Evolutionary conservation across 2,329 filamentous ascomycete species (phyloP).

Genomic region (Verticillium albo-atrum): DNA sequence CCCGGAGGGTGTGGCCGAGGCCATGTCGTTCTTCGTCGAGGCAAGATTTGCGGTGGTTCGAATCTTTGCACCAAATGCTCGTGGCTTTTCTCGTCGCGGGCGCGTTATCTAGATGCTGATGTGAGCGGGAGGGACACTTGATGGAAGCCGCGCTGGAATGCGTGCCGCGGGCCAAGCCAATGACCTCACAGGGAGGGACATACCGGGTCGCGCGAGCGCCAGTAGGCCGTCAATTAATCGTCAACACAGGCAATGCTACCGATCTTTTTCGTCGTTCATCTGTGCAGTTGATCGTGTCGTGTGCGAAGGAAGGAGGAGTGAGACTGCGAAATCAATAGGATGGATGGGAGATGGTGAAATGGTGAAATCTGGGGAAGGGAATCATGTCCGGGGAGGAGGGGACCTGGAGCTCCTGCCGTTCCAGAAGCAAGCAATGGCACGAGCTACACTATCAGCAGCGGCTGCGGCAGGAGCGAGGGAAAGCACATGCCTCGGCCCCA

Average conservation of each 20-base stretch:
- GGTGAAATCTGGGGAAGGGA: neutral
- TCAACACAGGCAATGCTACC: neutral
- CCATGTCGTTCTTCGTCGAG: neutral
- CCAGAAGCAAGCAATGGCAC: neutral
- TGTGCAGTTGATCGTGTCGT: neutral
- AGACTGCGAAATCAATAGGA: neutral
- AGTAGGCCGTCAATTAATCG: neutral
- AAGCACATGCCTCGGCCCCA: slow-evolving; percentile 13
- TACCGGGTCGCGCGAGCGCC: neutral
- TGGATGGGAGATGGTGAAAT: neutral
- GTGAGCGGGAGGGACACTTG: neutral
- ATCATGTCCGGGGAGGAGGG: neutral
- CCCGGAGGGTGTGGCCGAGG: neutral
- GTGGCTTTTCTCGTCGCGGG: neutral
- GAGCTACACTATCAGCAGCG: neutral
- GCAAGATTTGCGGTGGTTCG: neutral
- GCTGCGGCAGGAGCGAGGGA: neutral
- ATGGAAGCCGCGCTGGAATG: neutral
- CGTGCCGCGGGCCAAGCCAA: neutral
- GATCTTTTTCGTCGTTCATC: neutral
- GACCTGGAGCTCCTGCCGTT: neutral
- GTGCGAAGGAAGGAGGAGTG: neutral
- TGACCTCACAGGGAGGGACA: neutral
- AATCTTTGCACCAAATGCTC: neutral
- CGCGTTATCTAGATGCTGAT: neutral